A percentile compares a stretch with the other conserved stretches of the same genome.
Evolutionary conservation across 139 green algal genomes (phyloP).

Genomic region (Tetradesmus lagerheimii): DNA sequence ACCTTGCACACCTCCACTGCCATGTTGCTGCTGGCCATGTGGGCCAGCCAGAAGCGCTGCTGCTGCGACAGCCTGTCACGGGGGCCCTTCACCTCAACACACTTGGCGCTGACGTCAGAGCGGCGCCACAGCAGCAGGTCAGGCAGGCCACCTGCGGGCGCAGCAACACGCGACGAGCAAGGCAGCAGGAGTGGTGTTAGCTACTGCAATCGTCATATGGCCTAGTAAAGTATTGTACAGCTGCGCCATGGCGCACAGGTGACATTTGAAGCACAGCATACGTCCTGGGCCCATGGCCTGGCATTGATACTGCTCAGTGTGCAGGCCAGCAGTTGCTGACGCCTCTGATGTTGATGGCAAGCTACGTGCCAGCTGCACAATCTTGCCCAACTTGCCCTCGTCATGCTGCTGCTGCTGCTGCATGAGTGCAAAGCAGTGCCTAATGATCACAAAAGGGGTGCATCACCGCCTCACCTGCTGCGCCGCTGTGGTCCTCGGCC

Average conservation of each 20-base stretch:
- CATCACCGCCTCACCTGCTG: conserved; percentile 64
- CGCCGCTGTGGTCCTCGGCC: conserved; percentile 79
- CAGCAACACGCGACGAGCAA: not conserved
- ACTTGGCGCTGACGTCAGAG: not conserved
- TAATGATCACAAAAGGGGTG: too few relatives aligned
- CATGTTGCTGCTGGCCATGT: conserved; percentile 68
- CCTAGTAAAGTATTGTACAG: not conserved
- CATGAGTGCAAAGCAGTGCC: too few relatives aligned
- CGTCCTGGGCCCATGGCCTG: too few relatives aligned
- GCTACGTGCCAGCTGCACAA: too few relatives aligned
- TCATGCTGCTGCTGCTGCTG: too few relatives aligned
- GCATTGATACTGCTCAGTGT: too few relatives aligned
- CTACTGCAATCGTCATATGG: not conserved
- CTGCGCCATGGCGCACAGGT: not conserved
- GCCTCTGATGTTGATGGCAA: too few relatives aligned
- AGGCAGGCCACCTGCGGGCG: conserved; percentile 79
- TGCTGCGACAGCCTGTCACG: conserved; percentile 84
- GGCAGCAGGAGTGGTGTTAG: not conserved
- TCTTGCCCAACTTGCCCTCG: too few relatives aligned
- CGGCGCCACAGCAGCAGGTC: conserved; percentile 91
- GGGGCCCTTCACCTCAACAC: conserved; percentile 69
- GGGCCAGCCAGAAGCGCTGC: conserved; percentile 84
- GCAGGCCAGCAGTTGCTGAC: too few relatives aligned
- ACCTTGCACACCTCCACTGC: conserved; percentile 47
- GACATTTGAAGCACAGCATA: not conserved